These are phyloP conservation scores for Sarocladium oryzae DNA, from an alignment of 2,329 filamentous ascomycete species.

Conservation along the genomic window DNA sequence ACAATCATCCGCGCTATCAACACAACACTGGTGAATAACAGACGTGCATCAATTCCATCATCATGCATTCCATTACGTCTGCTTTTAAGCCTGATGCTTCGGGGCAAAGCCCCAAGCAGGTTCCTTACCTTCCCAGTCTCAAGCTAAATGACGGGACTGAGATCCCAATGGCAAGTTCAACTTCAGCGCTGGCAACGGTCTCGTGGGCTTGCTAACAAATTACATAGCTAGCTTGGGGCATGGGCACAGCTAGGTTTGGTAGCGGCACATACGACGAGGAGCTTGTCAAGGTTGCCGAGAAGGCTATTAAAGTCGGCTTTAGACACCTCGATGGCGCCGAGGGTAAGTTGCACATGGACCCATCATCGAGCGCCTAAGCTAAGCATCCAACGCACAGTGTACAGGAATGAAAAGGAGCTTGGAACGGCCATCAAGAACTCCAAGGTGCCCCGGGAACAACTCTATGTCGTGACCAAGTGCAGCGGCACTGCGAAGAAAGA, in stretches of 20 bases:
- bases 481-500: conserved; percentile 31
- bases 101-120: conserved; percentile 34
- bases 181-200: neutral
- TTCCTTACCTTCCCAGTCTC: conserved; percentile 44
- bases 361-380: neutral
- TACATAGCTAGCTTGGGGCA: conserved; percentile 61
- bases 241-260: conserved; percentile 57
- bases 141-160: conserved; percentile 69
- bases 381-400: conserved; percentile 32
- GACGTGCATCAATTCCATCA: neutral
- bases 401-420: conserved; percentile 63
- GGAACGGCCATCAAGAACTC: conserved; percentile 64
- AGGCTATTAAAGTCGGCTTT: conserved; percentile 63
- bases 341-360: conserved; percentile 36
- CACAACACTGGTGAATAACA: too few relatives aligned
- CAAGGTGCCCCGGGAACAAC: conserved; percentile 56
- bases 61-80: conserved; percentile 37
- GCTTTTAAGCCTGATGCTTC: conserved; percentile 32
- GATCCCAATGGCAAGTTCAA: conserved; percentile 56
- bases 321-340: conserved; percentile 71
- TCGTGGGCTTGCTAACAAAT: conserved; percentile 6
- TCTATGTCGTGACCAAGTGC: conserved; percentile 62
- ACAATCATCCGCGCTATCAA: too few relatives aligned
- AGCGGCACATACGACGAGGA: conserved; percentile 48
- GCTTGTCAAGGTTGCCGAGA: conserved; percentile 43